Conservation (phyloP, 495 filamentous ascomycete species). For the Penicillium psychrofluorescens region DNA sequence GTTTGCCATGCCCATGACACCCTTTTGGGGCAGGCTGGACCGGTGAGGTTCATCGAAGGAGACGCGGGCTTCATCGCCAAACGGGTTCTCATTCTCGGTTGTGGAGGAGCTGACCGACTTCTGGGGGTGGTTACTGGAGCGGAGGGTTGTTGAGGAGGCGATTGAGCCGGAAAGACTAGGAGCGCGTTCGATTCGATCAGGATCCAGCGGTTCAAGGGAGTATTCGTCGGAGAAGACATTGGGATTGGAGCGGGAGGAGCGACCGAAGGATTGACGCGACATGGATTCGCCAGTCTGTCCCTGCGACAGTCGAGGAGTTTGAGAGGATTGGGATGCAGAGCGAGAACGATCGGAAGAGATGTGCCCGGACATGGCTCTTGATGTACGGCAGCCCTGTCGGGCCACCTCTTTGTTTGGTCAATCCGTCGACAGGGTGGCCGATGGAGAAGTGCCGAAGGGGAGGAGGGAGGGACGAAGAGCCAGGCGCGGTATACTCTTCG, state of each 20-base stretch:
- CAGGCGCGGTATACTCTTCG: not conserved
- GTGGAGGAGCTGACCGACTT: slow-evolving; percentile 19
- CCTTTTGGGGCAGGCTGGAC: slow-evolving; percentile 35
- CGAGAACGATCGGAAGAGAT: slow-evolving; percentile 37
- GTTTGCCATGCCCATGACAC: slow-evolving; percentile 17
- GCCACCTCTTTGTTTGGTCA: slow-evolving; percentile 29
- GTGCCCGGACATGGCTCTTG: slow-evolving; percentile 39
- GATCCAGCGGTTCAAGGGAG: slow-evolving; percentile 37
- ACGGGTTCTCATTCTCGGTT: slow-evolving; percentile 33
- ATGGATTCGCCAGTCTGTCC: slow-evolving; percentile 24
- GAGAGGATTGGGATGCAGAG: slow-evolving; percentile 32
- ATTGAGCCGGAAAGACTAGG: slow-evolving; percentile 26
- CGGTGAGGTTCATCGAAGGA: slow-evolving; percentile 32
- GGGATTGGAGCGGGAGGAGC: slow-evolving; percentile 35
- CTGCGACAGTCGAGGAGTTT: slow-evolving; percentile 19
- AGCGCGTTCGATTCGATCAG: slow-evolving; percentile 26
- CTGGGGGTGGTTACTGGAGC: slow-evolving; percentile 15
- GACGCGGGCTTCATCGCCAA: slow-evolving; percentile 33
- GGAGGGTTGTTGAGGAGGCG: slow-evolving; percentile 29
- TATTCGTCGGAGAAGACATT: slow-evolving; percentile 50
- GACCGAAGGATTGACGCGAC: slow-evolving; percentile 28
- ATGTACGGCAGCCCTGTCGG: slow-evolving; percentile 35
- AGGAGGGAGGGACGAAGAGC: slow-evolving; percentile 1
- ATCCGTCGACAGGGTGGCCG: slow-evolving; percentile 11
- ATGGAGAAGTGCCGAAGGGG: not conserved